Percentiles rank a stretch among this genome's conserved stretches.
phyloP scores from a whole-genome alignment of 768 basidiomycete species.

The Cubamyces sp. region DNA sequence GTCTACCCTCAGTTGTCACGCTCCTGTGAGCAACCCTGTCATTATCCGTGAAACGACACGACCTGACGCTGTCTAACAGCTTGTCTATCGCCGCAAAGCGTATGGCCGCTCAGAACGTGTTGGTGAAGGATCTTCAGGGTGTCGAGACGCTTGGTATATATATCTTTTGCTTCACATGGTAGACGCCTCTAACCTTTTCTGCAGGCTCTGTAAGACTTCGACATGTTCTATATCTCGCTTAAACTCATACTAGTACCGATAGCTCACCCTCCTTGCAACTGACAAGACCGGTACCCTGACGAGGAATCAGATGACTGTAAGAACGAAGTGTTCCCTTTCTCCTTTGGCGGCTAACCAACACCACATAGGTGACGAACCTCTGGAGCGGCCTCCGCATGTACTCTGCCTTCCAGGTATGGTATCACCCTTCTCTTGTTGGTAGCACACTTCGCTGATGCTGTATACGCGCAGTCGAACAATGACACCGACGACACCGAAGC shows the following conservation, averaged over 20 bases:
- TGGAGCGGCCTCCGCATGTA: conserved; percentile 69
- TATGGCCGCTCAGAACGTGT: conserved; percentile 71
- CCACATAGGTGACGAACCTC: conserved; percentile 56
- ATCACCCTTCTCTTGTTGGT: not conserved
- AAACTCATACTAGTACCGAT: conserved; percentile 17
- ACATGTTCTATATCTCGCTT: not conserved
- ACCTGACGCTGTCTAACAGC: conserved; percentile 19
- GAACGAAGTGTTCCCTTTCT: not conserved
- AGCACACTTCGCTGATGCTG: not conserved
- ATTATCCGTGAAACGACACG: not conserved
- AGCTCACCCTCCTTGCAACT: conserved; percentile 69
- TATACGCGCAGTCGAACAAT: conserved; percentile 58
- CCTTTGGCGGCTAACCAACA: not conserved
- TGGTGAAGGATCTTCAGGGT: conserved; percentile 76
- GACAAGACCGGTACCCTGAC: conserved; percentile 77
- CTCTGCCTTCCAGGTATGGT: conserved; percentile 59
- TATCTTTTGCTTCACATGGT: not conserved
- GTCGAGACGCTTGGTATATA: conserved; percentile 64
- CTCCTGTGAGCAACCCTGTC: conserved; percentile 42
- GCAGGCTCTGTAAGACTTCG: conserved; percentile 29
- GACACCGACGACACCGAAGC: conserved; percentile 55
- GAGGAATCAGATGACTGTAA: conserved; percentile 70
- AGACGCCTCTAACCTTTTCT: not conserved
- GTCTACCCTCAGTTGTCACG: conserved; percentile 70
- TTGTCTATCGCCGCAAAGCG: conserved; percentile 72